phyloP scores from a whole-genome alignment of 257 asterid genomes.

The Solanum arcanum region DNA sequence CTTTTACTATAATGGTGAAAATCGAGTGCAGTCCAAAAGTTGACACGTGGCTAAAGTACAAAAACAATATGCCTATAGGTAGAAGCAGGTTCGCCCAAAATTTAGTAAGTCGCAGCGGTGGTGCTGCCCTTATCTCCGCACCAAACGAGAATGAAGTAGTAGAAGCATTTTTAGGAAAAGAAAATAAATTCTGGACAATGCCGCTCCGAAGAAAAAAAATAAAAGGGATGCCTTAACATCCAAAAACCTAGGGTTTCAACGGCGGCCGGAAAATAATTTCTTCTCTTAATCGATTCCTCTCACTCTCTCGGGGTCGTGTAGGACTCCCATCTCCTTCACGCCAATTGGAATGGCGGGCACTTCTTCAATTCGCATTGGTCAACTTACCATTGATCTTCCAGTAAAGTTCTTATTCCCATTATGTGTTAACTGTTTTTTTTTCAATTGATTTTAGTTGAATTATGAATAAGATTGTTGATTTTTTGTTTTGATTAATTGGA shows the following conservation, averaged over 20 bases:
- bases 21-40: neutral
- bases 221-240: neutral
- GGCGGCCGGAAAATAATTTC: constrained; percentile 30
- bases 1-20: too few species aligned
- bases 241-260: constrained; percentile 40
- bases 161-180: neutral
- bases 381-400: constrained; percentile 5
- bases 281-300: neutral
- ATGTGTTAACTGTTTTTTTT: neutral
- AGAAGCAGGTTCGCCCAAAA: constrained; percentile 10
- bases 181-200: neutral
- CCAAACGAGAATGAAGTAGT: neutral
- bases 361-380: constrained; percentile 38
- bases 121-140: neutral
- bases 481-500: too few species aligned
- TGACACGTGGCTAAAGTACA: constrained; percentile 9
- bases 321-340: constrained; percentile 50
- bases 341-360: constrained; percentile 64
- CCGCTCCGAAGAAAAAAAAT: neutral
- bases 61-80: neutral
- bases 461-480: too few species aligned
- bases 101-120: neutral
- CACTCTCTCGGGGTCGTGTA: constrained; percentile 19
- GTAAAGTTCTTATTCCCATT: constrained; percentile 19
- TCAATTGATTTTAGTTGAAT: neutral